Base-by-base conservation (phyloP, 192 early-diverging fungal genomes). In the Cetraspora pellucida region DNA sequence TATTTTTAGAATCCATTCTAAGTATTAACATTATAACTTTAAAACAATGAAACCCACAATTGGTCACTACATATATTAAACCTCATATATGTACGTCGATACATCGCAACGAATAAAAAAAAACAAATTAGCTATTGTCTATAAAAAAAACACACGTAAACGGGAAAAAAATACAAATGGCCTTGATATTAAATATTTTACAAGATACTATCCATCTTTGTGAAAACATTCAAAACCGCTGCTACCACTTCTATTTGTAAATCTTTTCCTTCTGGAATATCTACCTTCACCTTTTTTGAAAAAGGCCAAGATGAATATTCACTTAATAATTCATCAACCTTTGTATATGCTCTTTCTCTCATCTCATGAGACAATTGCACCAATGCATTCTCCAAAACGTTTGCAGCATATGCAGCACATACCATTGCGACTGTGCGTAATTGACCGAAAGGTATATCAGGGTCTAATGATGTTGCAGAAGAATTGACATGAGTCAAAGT, bases 321-420 rank as follows among this genome's bases (percentile, higher is more conserved):
- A 68, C 92, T 92, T 85, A 99, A 85, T 59, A 97, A 82, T 64
- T 95, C 93, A 81, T 99, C 97, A 10, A 95, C 96, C 43, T 93
- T 87, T 55, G 87, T 82, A 74, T 95, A 97, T 10, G 95, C 95
- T 58, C 90, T 86, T 79, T 99, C 97, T 44, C 96, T 84, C 77
- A 94, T 89, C 81, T 92, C 89, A 80, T 93, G 93, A 71, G 90
- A 90, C 76, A 99, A 81, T 55, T 91, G 90, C 25, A 91, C 82
- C 65, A 99, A 83, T 11, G 96, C 95, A 81, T 99, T 98, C 82
- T 99, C 97, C 49, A 98, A 79, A n/a, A 99, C 97, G 75, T 97
- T 97, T 16, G 93, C 97, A 3, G 97, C 96, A 76, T 97, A 98
- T 16, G 96, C 95, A 8, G 96, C 94, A 82, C 94, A 95, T 57